Evolutionary conservation across 768 basidiomycete species (phyloP).

Genomic region (Mrakia hoshinonis): DNA sequence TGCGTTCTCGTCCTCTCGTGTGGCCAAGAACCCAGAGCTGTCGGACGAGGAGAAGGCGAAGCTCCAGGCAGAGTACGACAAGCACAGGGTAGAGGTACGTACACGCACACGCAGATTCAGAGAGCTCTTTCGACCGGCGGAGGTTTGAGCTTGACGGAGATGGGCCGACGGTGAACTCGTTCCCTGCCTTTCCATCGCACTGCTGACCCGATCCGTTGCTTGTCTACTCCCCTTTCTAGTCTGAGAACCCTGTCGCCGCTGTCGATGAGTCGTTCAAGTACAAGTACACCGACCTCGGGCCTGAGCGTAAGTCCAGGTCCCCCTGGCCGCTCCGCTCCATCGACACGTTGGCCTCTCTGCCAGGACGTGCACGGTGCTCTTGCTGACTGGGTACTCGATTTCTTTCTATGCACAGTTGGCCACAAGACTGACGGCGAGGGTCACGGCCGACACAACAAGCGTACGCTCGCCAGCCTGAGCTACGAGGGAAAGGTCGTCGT

Average conservation of each 20-base stretch:
- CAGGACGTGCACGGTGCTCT: too few relatives aligned
- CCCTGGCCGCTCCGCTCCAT: neutral
- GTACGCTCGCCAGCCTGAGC: slow-evolving; percentile 64
- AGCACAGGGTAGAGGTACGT: slow-evolving; percentile 5
- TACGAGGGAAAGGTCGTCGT: slow-evolving; percentile 50
- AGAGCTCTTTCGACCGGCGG: neutral
- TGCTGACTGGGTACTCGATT: neutral
- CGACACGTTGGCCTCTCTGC: too few relatives aligned
- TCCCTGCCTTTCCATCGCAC: too few relatives aligned
- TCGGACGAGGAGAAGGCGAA: slow-evolving; percentile 4
- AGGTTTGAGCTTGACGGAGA: neutral
- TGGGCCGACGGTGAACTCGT: neutral
- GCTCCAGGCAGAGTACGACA: slow-evolving; percentile 1
- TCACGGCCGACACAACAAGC: slow-evolving; percentile 39
- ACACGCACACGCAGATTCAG: too few relatives aligned
- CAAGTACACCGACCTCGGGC: slow-evolving; percentile 14
- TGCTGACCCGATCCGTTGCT: neutral
- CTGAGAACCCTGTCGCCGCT: neutral
- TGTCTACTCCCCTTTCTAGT: neutral
- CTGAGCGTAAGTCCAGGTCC: slow-evolving; percentile 8
- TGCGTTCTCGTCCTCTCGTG: neutral
- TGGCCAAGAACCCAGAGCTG: neutral
- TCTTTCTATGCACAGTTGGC: neutral
- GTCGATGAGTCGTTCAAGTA: slow-evolving; percentile 10
- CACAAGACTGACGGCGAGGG: slow-evolving; percentile 3